phyloP scores from a whole-genome alignment of 371 early-diverging fungal species.

The Lichtheimia ramosa region DNA sequence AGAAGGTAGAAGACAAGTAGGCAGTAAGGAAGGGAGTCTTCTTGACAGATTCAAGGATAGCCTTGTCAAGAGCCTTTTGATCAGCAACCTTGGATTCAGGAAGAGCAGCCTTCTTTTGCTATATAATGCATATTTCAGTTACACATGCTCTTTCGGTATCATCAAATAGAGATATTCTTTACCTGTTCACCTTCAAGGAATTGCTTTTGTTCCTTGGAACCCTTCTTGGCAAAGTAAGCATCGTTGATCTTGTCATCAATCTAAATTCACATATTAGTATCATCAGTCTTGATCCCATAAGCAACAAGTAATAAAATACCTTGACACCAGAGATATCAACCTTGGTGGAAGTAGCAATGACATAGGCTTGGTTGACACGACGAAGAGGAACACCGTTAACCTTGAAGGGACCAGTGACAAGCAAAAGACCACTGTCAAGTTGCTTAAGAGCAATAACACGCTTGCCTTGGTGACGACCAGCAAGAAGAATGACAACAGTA shows the following conservation, averaged over 20 bases:
- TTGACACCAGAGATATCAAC: constrained; percentile 81
- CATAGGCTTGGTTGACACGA: constrained; percentile 97
- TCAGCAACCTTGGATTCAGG: constrained; percentile 66
- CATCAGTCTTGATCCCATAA: background rate
- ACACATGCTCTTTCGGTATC: background rate
- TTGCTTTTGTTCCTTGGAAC: constrained; percentile 77
- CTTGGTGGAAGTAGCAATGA: constrained; percentile 97
- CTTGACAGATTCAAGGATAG: constrained; percentile 73
- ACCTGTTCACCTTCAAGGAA: constrained; percentile 81
- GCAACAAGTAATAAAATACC: constrained; percentile 31
- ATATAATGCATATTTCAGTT: background rate
- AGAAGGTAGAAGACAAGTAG: constrained; percentile 86
- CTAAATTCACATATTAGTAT: constrained; percentile 15
- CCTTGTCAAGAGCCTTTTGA: constrained; percentile 86
- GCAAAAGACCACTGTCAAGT: constrained; percentile 88
- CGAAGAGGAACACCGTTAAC: constrained; percentile 97
- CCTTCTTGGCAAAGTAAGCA: constrained; percentile 87
- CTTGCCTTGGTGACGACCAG: constrained; percentile 96
- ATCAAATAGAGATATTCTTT: background rate
- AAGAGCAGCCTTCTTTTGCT: constrained; percentile 55
- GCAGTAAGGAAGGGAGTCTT: constrained; percentile 82
- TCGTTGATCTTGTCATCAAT: constrained; percentile 86
- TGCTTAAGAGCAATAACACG: constrained; percentile 98
- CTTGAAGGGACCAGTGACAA: constrained; percentile 96
- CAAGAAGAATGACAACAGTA: constrained; percentile 93